A percentile compares a stretch with the other conserved stretches of the same genome.
Evolutionary conservation across 768 basidiomycete species (phyloP).

Genomic region (Phylloporus sp.): DNA sequence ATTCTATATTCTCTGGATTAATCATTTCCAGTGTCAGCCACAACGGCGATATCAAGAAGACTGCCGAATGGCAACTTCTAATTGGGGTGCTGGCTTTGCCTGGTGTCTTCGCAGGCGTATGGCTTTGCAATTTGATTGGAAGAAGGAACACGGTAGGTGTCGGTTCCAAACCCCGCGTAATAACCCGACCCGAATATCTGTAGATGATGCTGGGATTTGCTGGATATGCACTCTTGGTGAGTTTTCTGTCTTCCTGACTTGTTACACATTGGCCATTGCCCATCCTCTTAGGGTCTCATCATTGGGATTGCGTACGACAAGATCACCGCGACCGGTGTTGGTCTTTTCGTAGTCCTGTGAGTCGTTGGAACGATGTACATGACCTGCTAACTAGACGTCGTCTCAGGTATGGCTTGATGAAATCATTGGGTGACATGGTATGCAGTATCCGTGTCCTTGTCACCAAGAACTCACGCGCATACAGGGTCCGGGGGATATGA

Average conservation of each 20-base stretch:
- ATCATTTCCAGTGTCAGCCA: slow-evolving; percentile 67
- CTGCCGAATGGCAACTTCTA: slow-evolving; percentile 68
- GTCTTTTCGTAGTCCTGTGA: slow-evolving; percentile 65
- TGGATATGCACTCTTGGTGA: slow-evolving; percentile 60
- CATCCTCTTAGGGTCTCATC: slow-evolving; percentile 37
- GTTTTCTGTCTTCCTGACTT: slow-evolving; percentile 3
- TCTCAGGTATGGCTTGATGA: slow-evolving; percentile 63
- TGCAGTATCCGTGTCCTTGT: slow-evolving; percentile 4
- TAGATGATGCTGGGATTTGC: slow-evolving; percentile 67
- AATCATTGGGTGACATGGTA: slow-evolving; percentile 64
- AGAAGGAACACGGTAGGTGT: slow-evolving; percentile 50
- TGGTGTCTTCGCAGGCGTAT: slow-evolving; percentile 50
- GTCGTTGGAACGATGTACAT: slow-evolving; percentile 13
- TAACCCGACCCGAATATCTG: slow-evolving; percentile 1
- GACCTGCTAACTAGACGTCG: neutral
- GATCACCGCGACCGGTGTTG: slow-evolving; percentile 52
- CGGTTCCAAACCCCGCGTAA: neutral
- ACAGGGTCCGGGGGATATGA: slow-evolving; percentile 62
- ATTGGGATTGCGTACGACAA: slow-evolving; percentile 60
- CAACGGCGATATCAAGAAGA: slow-evolving; percentile 48
- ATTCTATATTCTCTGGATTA: slow-evolving; percentile 64
- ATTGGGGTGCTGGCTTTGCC: slow-evolving; percentile 60
- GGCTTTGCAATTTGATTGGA: slow-evolving; percentile 50
- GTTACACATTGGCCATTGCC: neutral
- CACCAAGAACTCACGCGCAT: slow-evolving; percentile 2